Percentiles rank a stretch among this genome's conserved stretches.
Evolutionary conservation across 441 rosid genomes (phyloP).

Genomic region (Bruguiera hainesii): DNA sequence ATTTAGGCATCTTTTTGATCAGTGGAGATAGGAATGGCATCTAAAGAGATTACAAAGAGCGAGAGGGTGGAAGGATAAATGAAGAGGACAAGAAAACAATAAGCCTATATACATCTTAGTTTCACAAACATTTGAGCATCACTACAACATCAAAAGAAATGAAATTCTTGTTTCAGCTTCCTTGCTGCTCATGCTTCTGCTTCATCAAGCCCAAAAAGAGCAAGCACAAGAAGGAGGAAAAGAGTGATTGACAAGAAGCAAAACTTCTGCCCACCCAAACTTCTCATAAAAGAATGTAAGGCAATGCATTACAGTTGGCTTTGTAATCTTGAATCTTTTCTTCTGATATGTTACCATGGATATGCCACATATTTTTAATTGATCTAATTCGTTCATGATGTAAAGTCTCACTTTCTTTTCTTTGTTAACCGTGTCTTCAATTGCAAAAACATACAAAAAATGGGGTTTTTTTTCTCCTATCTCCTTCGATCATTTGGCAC

Average conservation of each 20-base stretch:
- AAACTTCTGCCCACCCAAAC: not conserved
- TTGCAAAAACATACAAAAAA: slow-evolving; percentile 5
- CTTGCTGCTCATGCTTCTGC: slow-evolving; percentile 68
- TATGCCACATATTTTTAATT: slow-evolving; percentile 17
- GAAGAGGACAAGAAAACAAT: not conserved
- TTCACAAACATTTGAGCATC: slow-evolving; percentile 19
- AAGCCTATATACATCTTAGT: slow-evolving; percentile 22
- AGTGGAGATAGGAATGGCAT: slow-evolving; percentile 30
- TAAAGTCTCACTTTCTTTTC: slow-evolving; percentile 7
- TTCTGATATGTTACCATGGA: slow-evolving; percentile 13
- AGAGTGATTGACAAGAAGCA: slow-evolving; percentile 18
- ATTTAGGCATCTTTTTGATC: slow-evolving; percentile 37
- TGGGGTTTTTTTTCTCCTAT: slow-evolving; percentile 17
- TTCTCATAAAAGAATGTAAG: not conserved
- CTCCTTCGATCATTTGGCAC: slow-evolving; percentile 42
- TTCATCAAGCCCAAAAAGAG: slow-evolving; percentile 44
- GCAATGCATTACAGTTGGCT: not conserved
- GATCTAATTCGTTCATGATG: slow-evolving; percentile 14
- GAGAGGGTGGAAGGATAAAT: slow-evolving; percentile 1
- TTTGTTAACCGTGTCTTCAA: slow-evolving; percentile 15
- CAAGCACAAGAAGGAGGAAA: slow-evolving; percentile 36
- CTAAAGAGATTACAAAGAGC: slow-evolving; percentile 20
- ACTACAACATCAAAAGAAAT: slow-evolving; percentile 22
- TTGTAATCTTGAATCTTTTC: slow-evolving; percentile 6
- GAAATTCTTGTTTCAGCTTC: slow-evolving; percentile 50